Percentiles rank a stretch among this genome's conserved stretches.
Evolutionary conservation across 1,284 basidiomycete species (phyloP).

Genomic region (Albatrellus sp.): DNA sequence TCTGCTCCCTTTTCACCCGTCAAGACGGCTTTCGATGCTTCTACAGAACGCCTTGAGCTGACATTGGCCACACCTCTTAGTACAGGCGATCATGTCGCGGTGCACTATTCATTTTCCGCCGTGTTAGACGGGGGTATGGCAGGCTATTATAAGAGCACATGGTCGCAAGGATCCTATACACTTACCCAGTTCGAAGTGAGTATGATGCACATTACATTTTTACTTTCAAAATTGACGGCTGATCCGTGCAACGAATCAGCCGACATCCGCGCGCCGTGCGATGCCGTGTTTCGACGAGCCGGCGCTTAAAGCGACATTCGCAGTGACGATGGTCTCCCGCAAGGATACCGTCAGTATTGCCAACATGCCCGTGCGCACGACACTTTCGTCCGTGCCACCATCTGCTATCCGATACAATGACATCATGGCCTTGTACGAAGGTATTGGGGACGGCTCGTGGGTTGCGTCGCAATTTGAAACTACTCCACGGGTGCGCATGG

Average conservation of each 20-base stretch:
- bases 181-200: constrained; percentile 73
- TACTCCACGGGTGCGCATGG: constrained; percentile 40
- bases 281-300: constrained; percentile 95
- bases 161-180: constrained; percentile 52
- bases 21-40: constrained; percentile 39
- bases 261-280: constrained; percentile 75
- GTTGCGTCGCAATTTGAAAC: constrained; percentile 71
- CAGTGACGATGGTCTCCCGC: constrained; percentile 76
- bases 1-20: constrained; percentile 39
- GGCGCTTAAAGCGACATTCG: constrained; percentile 79
- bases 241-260: constrained; percentile 30
- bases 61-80: constrained; percentile 42
- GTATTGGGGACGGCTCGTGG: constrained; percentile 40
- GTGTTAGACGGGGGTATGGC: constrained; percentile 58
- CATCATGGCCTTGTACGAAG: constrained; percentile 8
- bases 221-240: background rate
- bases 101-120: constrained; percentile 53
- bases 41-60: constrained; percentile 54
- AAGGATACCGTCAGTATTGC: constrained; percentile 66
- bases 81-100: constrained; percentile 48
- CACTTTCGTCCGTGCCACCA: constrained; percentile 20
- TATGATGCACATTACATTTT: constrained; percentile 13
- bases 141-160: constrained; percentile 59
- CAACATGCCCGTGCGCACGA: constrained; percentile 75
- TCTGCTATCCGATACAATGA: background rate